These are phyloP conservation scores for Mrakia hoshinonis DNA, from an alignment of 768 basidiomycete species.

Conservation along the genomic window DNA sequence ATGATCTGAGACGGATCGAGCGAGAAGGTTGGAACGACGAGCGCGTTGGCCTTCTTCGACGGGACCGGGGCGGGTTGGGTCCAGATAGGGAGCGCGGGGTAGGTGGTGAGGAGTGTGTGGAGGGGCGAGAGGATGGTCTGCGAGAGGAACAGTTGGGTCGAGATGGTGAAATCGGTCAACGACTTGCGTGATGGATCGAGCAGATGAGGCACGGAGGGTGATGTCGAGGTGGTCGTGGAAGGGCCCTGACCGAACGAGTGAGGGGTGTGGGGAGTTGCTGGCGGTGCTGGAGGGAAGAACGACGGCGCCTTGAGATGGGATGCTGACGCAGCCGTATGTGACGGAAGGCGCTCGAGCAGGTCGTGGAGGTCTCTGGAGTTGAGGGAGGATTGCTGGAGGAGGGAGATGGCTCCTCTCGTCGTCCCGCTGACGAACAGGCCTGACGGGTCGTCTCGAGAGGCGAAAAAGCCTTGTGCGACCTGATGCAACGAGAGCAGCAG, in stretches of 20 bases:
- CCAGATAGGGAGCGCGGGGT: conserved; percentile 50
- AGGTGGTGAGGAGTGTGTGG: conserved; percentile 59
- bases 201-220: conserved; percentile 37
- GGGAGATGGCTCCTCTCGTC: conserved; percentile 55
- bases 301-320: conserved; percentile 21
- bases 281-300: conserved; percentile 31
- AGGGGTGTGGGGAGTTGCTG: conserved; percentile 8
- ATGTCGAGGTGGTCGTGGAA: conserved; percentile 19
- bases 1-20: conserved; percentile 81
- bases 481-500: conserved; percentile 55
- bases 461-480: conserved; percentile 53
- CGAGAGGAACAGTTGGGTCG: conserved; percentile 71
- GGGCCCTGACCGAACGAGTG: conserved; percentile 1
- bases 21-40: conserved; percentile 73
- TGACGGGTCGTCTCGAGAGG: conserved; percentile 47
- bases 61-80: conserved; percentile 44
- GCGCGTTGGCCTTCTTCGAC: conserved; percentile 45
- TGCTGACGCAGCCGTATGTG: not conserved
- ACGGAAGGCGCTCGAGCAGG: conserved; percentile 46
- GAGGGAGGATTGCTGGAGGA: conserved; percentile 71
- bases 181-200: conserved; percentile 52
- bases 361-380: conserved; percentile 68
- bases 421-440: conserved; percentile 52
- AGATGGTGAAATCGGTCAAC: conserved; percentile 56
- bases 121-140: conserved; percentile 77